These are phyloP conservation scores for Cynanchum wilfordii DNA, from an alignment of 257 asterid genomes.

Conservation along the genomic window DNA sequence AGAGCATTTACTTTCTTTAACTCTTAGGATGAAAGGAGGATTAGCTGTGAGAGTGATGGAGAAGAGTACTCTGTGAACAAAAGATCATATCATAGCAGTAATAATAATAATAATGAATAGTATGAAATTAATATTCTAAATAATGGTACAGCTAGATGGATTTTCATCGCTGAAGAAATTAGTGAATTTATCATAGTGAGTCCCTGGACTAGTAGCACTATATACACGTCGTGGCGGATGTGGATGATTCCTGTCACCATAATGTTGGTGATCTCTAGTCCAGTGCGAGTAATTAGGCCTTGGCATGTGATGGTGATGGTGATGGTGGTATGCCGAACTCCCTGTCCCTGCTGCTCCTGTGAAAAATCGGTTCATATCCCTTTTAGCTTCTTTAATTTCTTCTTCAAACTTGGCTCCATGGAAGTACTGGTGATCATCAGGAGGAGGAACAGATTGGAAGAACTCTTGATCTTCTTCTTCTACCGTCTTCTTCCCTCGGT, in stretches of 20 bases:
- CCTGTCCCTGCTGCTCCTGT: background rate
- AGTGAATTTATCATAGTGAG: background rate
- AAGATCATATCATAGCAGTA: too few relatives aligned
- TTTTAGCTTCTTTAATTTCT: background rate
- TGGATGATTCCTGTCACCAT: background rate
- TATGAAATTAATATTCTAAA: background rate
- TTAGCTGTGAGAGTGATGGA: slow-evolving; percentile 52
- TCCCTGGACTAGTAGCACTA: background rate
- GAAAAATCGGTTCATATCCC: background rate
- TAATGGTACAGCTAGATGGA: slow-evolving; percentile 2
- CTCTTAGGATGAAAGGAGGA: slow-evolving; percentile 80
- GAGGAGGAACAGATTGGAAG: background rate
- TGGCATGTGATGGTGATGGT: background rate
- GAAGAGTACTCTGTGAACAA: background rate
- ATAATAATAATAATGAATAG: too few relatives aligned
- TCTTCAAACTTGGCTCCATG: background rate
- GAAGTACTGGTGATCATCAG: background rate
- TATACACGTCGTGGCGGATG: background rate
- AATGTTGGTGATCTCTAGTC: background rate
- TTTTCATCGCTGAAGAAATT: slow-evolving; percentile 7
- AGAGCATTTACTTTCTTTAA: slow-evolving; percentile 57
- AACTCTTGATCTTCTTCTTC: background rate
- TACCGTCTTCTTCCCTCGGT: background rate
- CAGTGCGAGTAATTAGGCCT: background rate
- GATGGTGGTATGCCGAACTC: too few relatives aligned